These are phyloP conservation scores for Colletotrichum australisinense DNA, from an alignment of 2,329 filamentous ascomycete species.

Conservation along the genomic window DNA sequence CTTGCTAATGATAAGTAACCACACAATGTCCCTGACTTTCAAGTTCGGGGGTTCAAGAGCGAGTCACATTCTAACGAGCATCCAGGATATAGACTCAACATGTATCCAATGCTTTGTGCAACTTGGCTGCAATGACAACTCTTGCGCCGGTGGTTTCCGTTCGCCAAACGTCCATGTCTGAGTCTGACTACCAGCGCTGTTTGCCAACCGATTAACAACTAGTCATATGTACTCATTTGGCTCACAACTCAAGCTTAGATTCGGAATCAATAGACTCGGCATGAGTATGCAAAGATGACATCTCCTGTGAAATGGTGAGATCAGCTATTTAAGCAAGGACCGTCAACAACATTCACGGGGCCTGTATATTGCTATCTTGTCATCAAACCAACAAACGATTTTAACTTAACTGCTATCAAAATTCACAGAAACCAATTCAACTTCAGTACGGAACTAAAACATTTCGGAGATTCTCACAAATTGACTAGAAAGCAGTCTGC, in stretches of 20 bases:
- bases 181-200: background rate
- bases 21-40: background rate
- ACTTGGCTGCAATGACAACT: background rate
- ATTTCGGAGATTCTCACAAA: too few species aligned
- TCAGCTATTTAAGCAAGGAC: too few species aligned
- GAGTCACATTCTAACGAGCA: background rate
- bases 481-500: too few species aligned
- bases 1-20: too few species aligned
- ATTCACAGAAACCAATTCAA: too few species aligned
- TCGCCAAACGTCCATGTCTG: background rate
- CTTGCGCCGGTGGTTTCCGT: background rate
- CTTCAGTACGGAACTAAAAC: accelerated
- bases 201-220: background rate
- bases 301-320: background rate
- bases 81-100: background rate
- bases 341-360: too few species aligned
- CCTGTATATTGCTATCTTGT: too few species aligned
- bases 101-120: background rate
- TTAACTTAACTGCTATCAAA: too few species aligned
- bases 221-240: background rate
- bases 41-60: background rate
- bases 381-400: too few species aligned
- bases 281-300: background rate
- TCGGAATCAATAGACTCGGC: background rate
- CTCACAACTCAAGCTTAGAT: background rate